Percentiles rank a stretch among this genome's conserved stretches.
Evolutionary conservation across 2,329 filamentous ascomycete genomes (phyloP).

Genomic region (Exophiala mesophila): DNA sequence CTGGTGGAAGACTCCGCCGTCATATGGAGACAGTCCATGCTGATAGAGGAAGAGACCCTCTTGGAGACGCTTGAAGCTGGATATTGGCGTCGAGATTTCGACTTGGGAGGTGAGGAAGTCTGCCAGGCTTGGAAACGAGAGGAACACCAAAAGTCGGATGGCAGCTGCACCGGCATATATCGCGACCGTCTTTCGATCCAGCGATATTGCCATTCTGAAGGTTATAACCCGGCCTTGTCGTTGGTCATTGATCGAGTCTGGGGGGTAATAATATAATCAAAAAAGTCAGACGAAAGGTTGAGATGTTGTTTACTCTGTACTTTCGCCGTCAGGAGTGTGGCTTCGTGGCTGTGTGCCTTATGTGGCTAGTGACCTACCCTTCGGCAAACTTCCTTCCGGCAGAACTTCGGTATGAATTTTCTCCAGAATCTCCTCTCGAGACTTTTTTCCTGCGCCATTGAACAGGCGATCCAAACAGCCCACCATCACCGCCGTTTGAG

Average conservation of each 20-base stretch:
- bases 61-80: conserved; percentile 97
- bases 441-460: background rate
- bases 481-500: too few relatives aligned
- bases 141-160: conserved; percentile 73
- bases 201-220: conserved; percentile 39
- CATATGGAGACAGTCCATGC: conserved; percentile 93
- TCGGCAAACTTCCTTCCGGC: background rate
- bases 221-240: conserved; percentile 4
- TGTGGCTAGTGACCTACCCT: background rate
- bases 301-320: background rate
- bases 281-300: background rate
- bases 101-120: conserved; percentile 84
- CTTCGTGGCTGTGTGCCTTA: background rate
- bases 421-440: background rate
- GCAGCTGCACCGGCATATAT: conserved; percentile 72
- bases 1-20: conserved; percentile 81
- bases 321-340: background rate
- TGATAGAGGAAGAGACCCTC: conserved; percentile 95
- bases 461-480: too few relatives aligned
- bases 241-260: background rate
- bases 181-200: conserved; percentile 56
- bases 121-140: conserved; percentile 75
- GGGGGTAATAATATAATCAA: too few relatives aligned
- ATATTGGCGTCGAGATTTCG: conserved; percentile 94
- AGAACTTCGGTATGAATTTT: background rate